These are phyloP conservation scores for Solanum appendiculatum DNA, from an alignment of 257 asterid genomes.

Conservation along the genomic window DNA sequence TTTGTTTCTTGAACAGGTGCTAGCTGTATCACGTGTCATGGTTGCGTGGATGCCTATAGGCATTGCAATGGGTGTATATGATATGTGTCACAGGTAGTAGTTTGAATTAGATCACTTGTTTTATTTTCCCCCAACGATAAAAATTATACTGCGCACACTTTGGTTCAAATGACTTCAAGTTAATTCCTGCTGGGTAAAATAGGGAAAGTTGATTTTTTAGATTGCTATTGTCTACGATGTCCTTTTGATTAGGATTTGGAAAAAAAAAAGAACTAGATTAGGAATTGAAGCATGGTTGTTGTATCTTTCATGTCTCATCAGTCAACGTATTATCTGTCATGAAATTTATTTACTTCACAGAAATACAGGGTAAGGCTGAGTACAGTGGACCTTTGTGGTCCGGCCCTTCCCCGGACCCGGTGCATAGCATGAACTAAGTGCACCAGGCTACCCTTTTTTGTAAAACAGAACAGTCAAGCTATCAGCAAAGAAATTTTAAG, in stretches of 20 bases:
- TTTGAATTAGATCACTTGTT: not conserved
- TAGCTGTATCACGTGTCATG: constrained; percentile 93
- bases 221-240: not conserved
- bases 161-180: not conserved
- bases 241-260: not conserved
- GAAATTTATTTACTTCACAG: not conserved
- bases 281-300: not conserved
- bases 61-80: constrained; percentile 94
- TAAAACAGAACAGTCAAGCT: not conserved
- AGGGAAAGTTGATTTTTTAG: not conserved
- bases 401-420: not conserved
- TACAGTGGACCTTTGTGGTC: not conserved
- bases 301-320: not conserved
- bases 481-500: not conserved
- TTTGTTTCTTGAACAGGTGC: constrained; percentile 49
- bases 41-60: constrained; percentile 97
- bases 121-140: not conserved
- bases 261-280: not conserved
- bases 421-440: not conserved
- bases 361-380: not conserved
- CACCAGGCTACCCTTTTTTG: not conserved
- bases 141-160: not conserved
- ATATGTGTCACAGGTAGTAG: constrained; percentile 86
- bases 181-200: not conserved
- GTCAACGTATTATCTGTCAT: not conserved